These are phyloP conservation scores for Wakefieldia striispora DNA, from an alignment of 768 basidiomycete species.

Conservation along the genomic window DNA sequence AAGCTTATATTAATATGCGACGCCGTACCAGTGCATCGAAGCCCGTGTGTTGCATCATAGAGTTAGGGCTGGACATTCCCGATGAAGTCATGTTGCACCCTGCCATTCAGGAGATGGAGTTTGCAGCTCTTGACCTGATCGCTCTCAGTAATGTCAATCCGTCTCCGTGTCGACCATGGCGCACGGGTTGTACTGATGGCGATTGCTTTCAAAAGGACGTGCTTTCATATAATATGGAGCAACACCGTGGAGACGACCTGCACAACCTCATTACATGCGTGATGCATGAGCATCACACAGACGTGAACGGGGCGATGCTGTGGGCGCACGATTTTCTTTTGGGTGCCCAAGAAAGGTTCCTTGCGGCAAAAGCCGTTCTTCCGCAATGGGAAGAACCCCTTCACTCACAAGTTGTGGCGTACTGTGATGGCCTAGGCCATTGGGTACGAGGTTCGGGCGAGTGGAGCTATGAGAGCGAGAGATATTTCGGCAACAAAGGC, in stretches of 20 bases:
- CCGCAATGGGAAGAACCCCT: constrained; percentile 44
- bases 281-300: constrained; percentile 40
- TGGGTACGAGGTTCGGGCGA: constrained; percentile 50
- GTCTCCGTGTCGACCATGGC: too few relatives aligned
- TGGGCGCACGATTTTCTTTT: constrained; percentile 11
- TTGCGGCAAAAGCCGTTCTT: constrained; percentile 11
- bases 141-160: constrained; percentile 34
- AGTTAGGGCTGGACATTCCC: constrained; percentile 37
- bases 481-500: constrained; percentile 42
- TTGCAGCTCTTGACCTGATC: constrained; percentile 33
- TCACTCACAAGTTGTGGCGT: constrained; percentile 41
- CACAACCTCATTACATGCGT: constrained; percentile 52
- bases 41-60: constrained; percentile 38
- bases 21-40: constrained; percentile 40
- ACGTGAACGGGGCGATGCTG: constrained; percentile 16
- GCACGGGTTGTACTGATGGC: neutral
- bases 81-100: constrained; percentile 43
- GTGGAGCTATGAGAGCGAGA: constrained; percentile 49
- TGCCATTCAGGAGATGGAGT: constrained; percentile 30
- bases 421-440: constrained; percentile 47
- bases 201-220: constrained; percentile 22
- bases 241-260: constrained; percentile 24
- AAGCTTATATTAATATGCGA: constrained; percentile 40
- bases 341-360: constrained; percentile 6
- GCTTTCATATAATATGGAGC: constrained; percentile 33